Base-by-base conservation (phyloP, 805 yeast species). In the Candida suzukii region DNA sequence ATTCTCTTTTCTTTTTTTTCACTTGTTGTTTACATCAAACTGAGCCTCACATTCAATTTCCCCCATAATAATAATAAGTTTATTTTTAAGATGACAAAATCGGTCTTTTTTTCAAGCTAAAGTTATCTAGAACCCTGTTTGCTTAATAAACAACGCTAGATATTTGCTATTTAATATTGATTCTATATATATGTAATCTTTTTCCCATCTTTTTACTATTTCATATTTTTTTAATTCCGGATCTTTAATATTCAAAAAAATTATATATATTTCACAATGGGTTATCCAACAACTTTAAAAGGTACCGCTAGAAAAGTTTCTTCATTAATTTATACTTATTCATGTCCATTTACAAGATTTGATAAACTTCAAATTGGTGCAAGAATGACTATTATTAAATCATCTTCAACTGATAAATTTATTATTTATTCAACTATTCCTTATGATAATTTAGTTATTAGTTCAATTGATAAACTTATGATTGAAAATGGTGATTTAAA, bases 361-460 rank as follows among this genome's bases (percentile, higher is more conserved):
- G 43, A 49, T 37, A 45, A 38, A 20, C 29, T 66, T 16, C 54
- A 57, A 14, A 57, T 68, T 28, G 73, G 73, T 18, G 66, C 61
- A 16, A 54, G 74, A 44, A 63, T 65, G 66, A 61, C 68, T 0
- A 48, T 68, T 4, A 51, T 68, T 39, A 50, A 58, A 9, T 37
- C 46, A 10, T 51, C 58, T 14, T 28, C 43, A 28, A 43, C 54
- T n/a, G 53, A 57, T 8, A 53, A 60, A 25, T 54, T 73, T 34
- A 49, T 73, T 9, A 71, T 78, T n/a, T 78, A 78, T 74, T 69
- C 78, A 3, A 74, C 82, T 2, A 61, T 78, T 27, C 85, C 85
- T 2, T 70, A 71, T 48, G 73, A 77, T 4, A 62, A 63, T 2
- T 69, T 63, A 18, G 72, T 74, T 7, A 61, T 62, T 20, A 58